Percentiles rank a stretch among this genome's conserved stretches.
These are phyloP conservation scores for Tribonema minus DNA, from an alignment of 108 stramenopile species.

Conservation along the genomic window DNA sequence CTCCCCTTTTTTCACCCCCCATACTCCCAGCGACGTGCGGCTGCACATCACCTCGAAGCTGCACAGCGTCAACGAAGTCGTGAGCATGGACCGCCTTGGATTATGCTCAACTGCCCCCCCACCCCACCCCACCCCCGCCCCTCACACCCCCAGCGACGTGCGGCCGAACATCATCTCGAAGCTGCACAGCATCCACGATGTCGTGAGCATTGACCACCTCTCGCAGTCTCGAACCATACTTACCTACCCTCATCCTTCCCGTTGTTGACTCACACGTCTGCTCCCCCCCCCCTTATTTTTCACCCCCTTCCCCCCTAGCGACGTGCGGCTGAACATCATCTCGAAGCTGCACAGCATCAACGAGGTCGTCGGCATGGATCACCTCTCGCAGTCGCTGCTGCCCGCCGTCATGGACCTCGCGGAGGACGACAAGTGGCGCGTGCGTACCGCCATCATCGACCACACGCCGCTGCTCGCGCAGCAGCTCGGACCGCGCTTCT, in stretches of 20 bases:
- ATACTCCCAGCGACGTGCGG: constrained; percentile 65
- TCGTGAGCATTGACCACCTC: constrained; percentile 81
- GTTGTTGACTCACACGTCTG: too few species aligned
- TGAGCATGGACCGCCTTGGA: constrained; percentile 88
- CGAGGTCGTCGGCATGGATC: constrained; percentile 86
- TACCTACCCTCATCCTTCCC: too few species aligned
- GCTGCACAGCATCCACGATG: constrained; percentile 74
- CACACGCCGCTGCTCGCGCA: constrained; percentile 85
- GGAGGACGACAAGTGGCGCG: constrained; percentile 92
- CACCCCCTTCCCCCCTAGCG: too few species aligned
- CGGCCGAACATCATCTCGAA: constrained; percentile 90
- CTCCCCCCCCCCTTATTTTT: too few species aligned
- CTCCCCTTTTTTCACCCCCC: too few species aligned
- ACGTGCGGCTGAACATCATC: constrained; percentile 86
- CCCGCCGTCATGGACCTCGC: constrained; percentile 94
- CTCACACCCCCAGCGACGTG: constrained; percentile 52
- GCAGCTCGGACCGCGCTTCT: constrained; percentile 83
- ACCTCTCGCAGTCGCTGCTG: constrained; percentile 81
- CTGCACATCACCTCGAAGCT: constrained; percentile 86
- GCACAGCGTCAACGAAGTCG: constrained; percentile 74
- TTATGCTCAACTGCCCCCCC: too few species aligned
- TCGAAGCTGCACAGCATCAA: constrained; percentile 80
- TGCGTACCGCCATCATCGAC: constrained; percentile 88
- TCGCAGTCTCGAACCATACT: constrained; percentile 72
- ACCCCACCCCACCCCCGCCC: too few species aligned